phyloP scores from a whole-genome alignment of 345 rosid genomes.

The Acer negundo region DNA sequence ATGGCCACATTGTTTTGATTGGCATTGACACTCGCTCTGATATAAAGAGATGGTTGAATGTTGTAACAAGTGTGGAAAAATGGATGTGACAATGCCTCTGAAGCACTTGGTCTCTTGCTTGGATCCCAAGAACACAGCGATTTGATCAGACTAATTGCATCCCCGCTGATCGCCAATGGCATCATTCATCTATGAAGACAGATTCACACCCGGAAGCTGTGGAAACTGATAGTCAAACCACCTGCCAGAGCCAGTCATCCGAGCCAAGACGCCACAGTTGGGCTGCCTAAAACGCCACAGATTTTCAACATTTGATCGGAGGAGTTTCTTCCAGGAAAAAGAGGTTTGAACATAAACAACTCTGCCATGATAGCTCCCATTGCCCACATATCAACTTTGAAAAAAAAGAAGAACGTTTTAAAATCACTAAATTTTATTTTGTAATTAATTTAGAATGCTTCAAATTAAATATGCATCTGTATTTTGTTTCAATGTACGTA shows the following conservation, averaged over 20 bases:
- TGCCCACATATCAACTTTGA: conserved; percentile 66
- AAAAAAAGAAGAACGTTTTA: no score
- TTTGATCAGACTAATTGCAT: conserved; percentile 25
- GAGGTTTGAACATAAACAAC: conserved; percentile 33
- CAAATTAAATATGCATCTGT: no score
- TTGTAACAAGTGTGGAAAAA: conserved; percentile 17
- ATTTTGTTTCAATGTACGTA: no score
- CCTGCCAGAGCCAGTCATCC: conserved; percentile 36
- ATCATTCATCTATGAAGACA: conserved; percentile 22
- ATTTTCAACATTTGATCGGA: conserved; percentile 41
- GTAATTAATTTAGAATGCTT: no score
- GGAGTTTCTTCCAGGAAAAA: conserved; percentile 43
- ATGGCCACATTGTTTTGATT: no score
- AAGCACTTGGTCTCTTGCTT: conserved; percentile 28
- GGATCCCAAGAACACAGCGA: conserved; percentile 36
- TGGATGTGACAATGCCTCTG: conserved; percentile 15
- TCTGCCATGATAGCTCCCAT: conserved; percentile 63
- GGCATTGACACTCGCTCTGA: no score
- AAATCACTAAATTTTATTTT: no score
- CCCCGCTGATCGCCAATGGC: conserved; percentile 27
- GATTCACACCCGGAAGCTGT: conserved; percentile 17
- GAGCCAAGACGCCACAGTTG: conserved; percentile 9
- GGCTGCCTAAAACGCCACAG: conserved; percentile 45
- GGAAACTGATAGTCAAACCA: conserved; percentile 40
- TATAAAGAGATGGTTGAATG: no score